phyloP scores from a whole-genome alignment of 192 early-diverging fungal genomes.

The Coemansia sp. region DNA sequence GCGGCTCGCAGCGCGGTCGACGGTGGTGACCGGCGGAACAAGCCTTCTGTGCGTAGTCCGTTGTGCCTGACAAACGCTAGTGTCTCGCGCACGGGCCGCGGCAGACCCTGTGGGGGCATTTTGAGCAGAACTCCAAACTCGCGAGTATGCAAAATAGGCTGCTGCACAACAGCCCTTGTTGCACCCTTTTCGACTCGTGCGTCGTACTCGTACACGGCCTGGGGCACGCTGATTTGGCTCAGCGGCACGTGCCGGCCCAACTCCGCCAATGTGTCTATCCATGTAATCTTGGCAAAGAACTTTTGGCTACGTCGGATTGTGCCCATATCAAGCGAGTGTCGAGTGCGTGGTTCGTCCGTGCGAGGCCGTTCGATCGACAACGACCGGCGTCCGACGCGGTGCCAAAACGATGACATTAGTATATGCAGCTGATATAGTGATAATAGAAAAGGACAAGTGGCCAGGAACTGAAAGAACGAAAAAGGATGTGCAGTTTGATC shows the following conservation, averaged over 20 bases:
- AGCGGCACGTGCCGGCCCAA: slow-evolving; percentile 67
- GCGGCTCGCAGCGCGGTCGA: slow-evolving; percentile 62
- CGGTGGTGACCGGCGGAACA: slow-evolving; percentile 83
- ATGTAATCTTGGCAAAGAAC: slow-evolving; percentile 81
- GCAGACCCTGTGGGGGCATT: slow-evolving; percentile 55
- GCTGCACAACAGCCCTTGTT: neutral
- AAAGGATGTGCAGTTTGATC: neutral
- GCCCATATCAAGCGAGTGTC: neutral
- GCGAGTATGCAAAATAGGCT: neutral
- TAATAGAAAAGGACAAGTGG: neutral
- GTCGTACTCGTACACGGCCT: slow-evolving; percentile 38
- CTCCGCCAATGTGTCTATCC: slow-evolving; percentile 69
- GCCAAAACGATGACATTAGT: neutral
- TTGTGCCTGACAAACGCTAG: slow-evolving; percentile 60
- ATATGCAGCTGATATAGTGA: neutral
- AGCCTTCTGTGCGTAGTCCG: slow-evolving; percentile 73
- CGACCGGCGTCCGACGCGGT: slow-evolving; percentile 3
- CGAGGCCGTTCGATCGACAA: neutral
- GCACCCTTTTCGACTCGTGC: neutral
- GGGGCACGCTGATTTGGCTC: slow-evolving; percentile 69
- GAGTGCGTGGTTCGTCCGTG: slow-evolving; percentile 6
- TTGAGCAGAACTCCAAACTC: slow-evolving; percentile 73
- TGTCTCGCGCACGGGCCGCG: slow-evolving; percentile 69
- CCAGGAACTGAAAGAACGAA: neutral
- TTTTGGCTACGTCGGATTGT: slow-evolving; percentile 66